Evolutionary conservation across 2,329 filamentous ascomycete species (phyloP), one percentile per base, ranked within the genome.

Genomic region (Pezicula rhizophila): DNA sequence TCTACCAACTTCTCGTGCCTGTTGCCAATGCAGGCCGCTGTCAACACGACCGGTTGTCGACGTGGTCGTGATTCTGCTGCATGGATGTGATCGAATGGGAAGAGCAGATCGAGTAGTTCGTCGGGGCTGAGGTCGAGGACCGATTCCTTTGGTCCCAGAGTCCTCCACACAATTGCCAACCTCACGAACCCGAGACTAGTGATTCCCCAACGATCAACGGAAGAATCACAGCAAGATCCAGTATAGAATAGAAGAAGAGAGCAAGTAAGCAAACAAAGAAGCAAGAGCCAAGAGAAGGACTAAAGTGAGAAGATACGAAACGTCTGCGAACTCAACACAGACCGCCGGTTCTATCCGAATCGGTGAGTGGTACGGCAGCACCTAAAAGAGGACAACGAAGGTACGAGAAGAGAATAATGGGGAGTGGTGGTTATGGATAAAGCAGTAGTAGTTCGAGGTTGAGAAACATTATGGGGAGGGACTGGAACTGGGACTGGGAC

Each of bases 11-110:
- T 48, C 46, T 45, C 40, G 48, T 47, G 52, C 39, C 42, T 46
- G 38, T 23, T 23, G 23, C 23, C 44, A 35, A 17, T n/a, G 11
- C 37, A 41, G 56, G 34, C 54, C 47, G 18, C 23, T 45, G 50
- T 61, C 56, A 61, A 59, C 58, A 60, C 51, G 56, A 61, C 57
- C 56, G 47, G 44, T 28, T 42, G 23, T 39, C 42, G 38, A 37
- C 49, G 46, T 54, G 42, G 45, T 52, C 28, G 28, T 31, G 28
- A 31, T 31, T 48, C 39, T 41, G 48, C 52, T 53, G 58, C 60
- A 63, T 62, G 49, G 49, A 42, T 23, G 25, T 55, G 51, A 47
- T 53, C 52, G 54, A 57, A 56, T 47, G 31, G 42, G 47, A 45
- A 45, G 46, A 45, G 42, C 14, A 49, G 42, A 44, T 51, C 28